Percentiles rank a stretch among this genome's conserved stretches.
These are phyloP conservation scores for Alectoria sarmentosa DNA, from an alignment of 495 filamentous ascomycete genomes.

Conservation along the genomic window DNA sequence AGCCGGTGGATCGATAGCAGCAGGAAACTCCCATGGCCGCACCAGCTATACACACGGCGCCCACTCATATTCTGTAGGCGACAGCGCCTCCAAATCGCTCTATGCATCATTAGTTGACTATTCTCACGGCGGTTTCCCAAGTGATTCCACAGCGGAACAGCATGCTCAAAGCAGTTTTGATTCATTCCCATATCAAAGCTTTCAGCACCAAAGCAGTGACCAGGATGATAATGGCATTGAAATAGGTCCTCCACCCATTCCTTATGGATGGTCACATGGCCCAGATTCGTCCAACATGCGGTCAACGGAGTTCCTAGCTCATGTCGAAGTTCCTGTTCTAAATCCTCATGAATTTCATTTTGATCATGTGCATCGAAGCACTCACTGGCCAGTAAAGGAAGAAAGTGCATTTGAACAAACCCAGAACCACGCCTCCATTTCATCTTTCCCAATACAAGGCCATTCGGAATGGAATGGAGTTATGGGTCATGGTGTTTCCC, in stretches of 20 bases:
- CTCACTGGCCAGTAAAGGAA: constrained; percentile 1
- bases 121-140: constrained; percentile 1
- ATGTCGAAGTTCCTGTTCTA: neutral
- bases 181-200: neutral
- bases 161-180: neutral
- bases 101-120: constrained; percentile 1
- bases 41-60: constrained; percentile 8
- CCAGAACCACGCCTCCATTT: neutral
- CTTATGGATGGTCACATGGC: constrained; percentile 30
- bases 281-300: constrained; percentile 9
- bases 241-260: constrained; percentile 9
- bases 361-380: neutral
- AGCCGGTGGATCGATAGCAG: constrained; percentile 1
- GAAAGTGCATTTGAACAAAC: constrained; percentile 5
- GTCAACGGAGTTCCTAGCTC: neutral
- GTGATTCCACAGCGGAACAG: neutral
- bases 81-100: constrained; percentile 6
- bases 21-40: constrained; percentile 13
- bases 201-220: constrained; percentile 9
- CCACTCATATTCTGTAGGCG: constrained; percentile 1
- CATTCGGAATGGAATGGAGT: constrained; percentile 1
- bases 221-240: constrained; percentile 17
- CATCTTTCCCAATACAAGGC: constrained; percentile 3
- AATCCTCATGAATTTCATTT: neutral
- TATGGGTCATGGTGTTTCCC: constrained; percentile 17